Evolutionary conservation across 2,329 filamentous ascomycete species (phyloP).

Genomic region (Paecilomyces fulvus): DNA sequence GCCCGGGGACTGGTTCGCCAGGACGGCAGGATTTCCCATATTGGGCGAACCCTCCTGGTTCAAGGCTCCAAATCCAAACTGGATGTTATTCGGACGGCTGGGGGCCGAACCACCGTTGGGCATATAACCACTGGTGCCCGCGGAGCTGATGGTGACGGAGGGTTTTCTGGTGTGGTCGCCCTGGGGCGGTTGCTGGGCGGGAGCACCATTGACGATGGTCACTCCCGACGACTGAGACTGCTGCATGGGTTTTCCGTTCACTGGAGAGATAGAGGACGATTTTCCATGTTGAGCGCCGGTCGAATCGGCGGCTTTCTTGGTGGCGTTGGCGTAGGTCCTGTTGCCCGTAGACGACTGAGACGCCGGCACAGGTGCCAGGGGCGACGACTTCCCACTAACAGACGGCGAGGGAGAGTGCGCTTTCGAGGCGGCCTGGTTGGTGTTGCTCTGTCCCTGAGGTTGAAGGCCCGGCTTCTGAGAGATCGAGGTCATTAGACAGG

Average conservation of each 20-base stretch:
- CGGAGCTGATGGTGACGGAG: constrained; percentile 84
- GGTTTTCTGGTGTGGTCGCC: constrained; percentile 74
- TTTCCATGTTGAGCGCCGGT: constrained; percentile 48
- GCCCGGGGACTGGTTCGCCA: constrained; percentile 32
- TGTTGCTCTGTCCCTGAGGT: constrained; percentile 41
- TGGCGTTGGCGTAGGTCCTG: constrained; percentile 55
- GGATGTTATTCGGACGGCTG: constrained; percentile 51
- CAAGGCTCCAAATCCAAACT: constrained; percentile 81
- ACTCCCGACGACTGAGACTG: constrained; percentile 36
- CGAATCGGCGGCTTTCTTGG: constrained; percentile 49
- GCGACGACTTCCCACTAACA: constrained; percentile 43
- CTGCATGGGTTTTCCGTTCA: constrained; percentile 72
- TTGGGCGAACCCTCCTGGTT: constrained; percentile 54
- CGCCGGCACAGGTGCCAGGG: constrained; percentile 43
- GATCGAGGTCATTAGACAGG: constrained; percentile 55
- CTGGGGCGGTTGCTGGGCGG: constrained; percentile 26
- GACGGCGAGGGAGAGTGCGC: constrained; percentile 38
- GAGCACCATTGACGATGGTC: constrained; percentile 59
- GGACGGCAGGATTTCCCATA: constrained; percentile 52
- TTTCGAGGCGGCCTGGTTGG: constrained; percentile 39
- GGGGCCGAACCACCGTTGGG: constrained; percentile 63
- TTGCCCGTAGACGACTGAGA: constrained; percentile 43
- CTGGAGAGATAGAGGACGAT: constrained; percentile 60
- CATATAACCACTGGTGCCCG: constrained; percentile 65
- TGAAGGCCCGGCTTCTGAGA: constrained; percentile 41